phyloP scores from a whole-genome alignment of 1,284 basidiomycete species.

The Porodaedalea pini region DNA sequence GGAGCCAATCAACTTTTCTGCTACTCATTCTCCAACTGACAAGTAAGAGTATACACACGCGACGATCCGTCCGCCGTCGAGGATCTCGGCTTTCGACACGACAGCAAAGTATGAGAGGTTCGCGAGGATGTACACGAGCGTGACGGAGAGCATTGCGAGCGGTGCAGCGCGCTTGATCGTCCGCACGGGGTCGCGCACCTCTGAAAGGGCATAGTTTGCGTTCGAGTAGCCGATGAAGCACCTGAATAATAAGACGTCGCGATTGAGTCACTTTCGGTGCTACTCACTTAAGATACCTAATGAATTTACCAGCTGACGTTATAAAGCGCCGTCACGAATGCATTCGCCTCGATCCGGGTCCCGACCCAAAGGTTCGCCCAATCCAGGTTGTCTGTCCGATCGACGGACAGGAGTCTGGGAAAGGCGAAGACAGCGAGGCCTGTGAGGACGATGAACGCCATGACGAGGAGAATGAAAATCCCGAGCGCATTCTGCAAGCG shows the following conservation, averaged over 20 bases:
- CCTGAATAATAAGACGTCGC: constrained; percentile 35
- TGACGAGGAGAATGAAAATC: constrained; percentile 58
- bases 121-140: constrained; percentile 54
- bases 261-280: too few species aligned
- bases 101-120: constrained; percentile 70
- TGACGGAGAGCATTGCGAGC: constrained; percentile 54
- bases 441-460: constrained; percentile 53
- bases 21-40: not conserved
- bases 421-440: constrained; percentile 53
- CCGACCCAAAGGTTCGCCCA: constrained; percentile 58
- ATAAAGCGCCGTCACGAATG: constrained; percentile 59
- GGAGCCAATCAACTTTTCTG: not conserved
- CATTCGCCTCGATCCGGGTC: constrained; percentile 45
- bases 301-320: constrained; percentile 57
- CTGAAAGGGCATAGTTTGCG: constrained; percentile 68
- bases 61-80: constrained; percentile 55
- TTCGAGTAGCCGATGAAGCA: constrained; percentile 68
- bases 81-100: constrained; percentile 61
- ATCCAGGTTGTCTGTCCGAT: constrained; percentile 47
- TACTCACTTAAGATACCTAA: too few species aligned
- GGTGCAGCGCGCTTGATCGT: constrained; percentile 68
- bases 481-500: constrained; percentile 65
- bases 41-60: constrained; percentile 42
- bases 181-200: constrained; percentile 59
- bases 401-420: constrained; percentile 42